Conservation (phyloP, 2,329 filamentous ascomycete species). For the Aspergillus novofumigatus region DNA sequence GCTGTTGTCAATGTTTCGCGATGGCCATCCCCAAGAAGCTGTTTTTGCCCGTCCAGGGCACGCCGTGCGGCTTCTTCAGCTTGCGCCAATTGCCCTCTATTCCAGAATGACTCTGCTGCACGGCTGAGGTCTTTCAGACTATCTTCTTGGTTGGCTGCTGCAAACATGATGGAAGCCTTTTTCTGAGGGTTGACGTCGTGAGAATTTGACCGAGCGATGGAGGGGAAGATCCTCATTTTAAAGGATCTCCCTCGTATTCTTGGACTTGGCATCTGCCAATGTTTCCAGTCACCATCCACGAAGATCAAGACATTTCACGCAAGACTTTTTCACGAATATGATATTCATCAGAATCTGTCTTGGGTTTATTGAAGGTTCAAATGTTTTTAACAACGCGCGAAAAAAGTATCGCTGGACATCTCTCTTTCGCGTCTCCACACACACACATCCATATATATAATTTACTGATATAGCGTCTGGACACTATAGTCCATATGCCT, state of each 20-base stretch:
- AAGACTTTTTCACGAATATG: too few species aligned
- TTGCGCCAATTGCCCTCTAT: background rate
- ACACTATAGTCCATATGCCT: too few species aligned
- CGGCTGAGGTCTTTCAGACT: background rate
- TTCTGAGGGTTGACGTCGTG: background rate
- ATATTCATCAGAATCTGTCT: too few species aligned
- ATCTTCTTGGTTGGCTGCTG: background rate
- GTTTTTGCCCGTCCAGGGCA: background rate
- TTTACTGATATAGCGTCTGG: too few species aligned
- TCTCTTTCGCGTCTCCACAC: too few species aligned
- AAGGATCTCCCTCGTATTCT: background rate
- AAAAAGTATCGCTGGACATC: too few species aligned
- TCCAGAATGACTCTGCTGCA: background rate
- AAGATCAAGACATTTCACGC: too few species aligned
- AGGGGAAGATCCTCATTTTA: background rate
- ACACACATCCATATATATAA: accelerated
- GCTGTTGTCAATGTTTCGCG: background rate
- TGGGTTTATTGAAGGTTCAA: too few species aligned
- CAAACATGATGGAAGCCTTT: background rate
- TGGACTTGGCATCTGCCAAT: background rate
- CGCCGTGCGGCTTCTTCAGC: background rate
- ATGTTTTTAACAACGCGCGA: too few species aligned
- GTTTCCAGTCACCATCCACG: background rate
- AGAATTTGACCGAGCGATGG: background rate
- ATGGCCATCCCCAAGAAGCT: background rate